Conservation (phyloP, 2,329 filamentous ascomycete genomes). For the Aspergillus phoenicis region DNA sequence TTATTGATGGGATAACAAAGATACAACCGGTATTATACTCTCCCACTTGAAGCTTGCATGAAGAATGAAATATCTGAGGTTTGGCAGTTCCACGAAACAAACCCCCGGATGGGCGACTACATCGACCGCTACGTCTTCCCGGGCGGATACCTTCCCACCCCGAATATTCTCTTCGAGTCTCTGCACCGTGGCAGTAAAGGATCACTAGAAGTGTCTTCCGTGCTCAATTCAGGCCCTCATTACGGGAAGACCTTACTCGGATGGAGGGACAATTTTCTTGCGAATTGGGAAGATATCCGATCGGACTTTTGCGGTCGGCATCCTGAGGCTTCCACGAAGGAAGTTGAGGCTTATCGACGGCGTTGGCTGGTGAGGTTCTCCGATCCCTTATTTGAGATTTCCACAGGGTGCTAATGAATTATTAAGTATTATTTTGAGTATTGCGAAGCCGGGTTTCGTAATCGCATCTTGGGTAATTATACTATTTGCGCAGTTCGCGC, state of each 20-base stretch:
- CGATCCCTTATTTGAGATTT: neutral
- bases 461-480: conserved; percentile 71
- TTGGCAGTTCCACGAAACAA: conserved; percentile 59
- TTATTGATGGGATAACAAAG: conserved; percentile 79
- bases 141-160: conserved; percentile 68
- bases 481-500: conserved; percentile 68
- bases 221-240: conserved; percentile 74
- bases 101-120: conserved; percentile 69
- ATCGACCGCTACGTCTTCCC: conserved; percentile 79
- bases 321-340: conserved; percentile 60
- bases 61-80: neutral
- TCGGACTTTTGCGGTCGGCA: conserved; percentile 63
- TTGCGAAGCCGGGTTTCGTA: conserved; percentile 72
- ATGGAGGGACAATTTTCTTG: conserved; percentile 68
- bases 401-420: conserved; percentile 10
- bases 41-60: neutral
- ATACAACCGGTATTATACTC: conserved; percentile 55
- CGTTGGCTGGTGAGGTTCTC: conserved; percentile 64
- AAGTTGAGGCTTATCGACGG: conserved; percentile 66
- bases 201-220: conserved; percentile 65
- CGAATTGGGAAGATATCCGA: conserved; percentile 64
- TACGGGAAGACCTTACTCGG: conserved; percentile 69
- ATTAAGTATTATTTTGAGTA: conserved; percentile 72
- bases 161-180: conserved; percentile 59
- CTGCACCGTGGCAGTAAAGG: conserved; percentile 64